Percentiles rank a stretch among this genome's conserved stretches.
phyloP scores from a whole-genome alignment of 768 basidiomycete species.

The Mycena alexandri region DNA sequence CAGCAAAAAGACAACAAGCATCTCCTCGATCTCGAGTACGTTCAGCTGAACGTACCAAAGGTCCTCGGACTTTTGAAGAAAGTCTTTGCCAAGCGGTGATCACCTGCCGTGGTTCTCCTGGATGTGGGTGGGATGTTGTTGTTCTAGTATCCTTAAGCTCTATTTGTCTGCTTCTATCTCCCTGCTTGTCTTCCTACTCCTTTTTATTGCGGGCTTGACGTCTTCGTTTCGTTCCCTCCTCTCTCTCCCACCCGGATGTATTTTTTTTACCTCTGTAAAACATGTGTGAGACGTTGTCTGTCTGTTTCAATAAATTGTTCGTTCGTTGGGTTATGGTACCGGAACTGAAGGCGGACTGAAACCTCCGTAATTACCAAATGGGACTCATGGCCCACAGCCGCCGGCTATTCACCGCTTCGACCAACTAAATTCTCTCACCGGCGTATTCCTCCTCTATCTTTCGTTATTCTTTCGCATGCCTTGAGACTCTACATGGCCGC shows the following conservation, averaged over 20 bases:
- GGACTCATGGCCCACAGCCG: neutral
- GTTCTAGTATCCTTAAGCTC: conserved; percentile 46
- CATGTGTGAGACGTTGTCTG: conserved; percentile 39
- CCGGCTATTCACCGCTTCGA: neutral
- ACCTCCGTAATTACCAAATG: neutral
- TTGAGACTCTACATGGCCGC: conserved; percentile 23
- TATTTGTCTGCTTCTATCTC: conserved; percentile 33
- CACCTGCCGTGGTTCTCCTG: conserved; percentile 5
- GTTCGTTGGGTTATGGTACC: too few species aligned
- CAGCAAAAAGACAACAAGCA: conserved; percentile 99
- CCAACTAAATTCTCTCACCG: too few species aligned
- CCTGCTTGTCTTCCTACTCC: conserved; percentile 25
- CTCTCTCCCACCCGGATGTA: conserved; percentile 35
- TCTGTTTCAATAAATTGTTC: conserved; percentile 16
- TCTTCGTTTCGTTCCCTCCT: conserved; percentile 25
- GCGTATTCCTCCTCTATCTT: too few species aligned
- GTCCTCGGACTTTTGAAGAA: conserved; percentile 93
- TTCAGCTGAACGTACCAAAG: conserved; percentile 96
- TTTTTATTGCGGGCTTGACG: conserved; percentile 34
- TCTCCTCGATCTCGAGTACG: conserved; percentile 95
- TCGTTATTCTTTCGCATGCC: conserved; percentile 7
- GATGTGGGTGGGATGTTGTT: neutral
- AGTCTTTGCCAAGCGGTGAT: conserved; percentile 90
- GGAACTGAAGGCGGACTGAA: too few species aligned
- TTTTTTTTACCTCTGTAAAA: conserved; percentile 38